Conservation (phyloP, 1,284 basidiomycete species). For the Microbotryum silenes-acaulis region DNA sequence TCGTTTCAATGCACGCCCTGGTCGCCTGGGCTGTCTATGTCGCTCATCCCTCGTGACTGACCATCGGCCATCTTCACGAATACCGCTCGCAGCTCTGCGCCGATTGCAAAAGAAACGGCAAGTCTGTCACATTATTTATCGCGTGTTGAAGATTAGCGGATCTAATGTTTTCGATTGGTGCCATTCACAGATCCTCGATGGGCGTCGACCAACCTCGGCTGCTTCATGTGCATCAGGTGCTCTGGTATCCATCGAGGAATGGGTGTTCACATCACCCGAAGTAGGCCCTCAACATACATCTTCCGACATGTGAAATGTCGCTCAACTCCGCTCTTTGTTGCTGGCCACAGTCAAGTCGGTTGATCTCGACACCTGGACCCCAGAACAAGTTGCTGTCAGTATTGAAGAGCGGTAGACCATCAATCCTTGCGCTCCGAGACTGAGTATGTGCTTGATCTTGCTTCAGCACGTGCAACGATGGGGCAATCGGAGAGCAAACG, state of each 20-base stretch:
- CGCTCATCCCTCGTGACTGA: not conserved
- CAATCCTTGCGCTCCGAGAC: constrained; percentile 2
- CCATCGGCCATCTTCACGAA: not conserved
- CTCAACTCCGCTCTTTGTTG: not conserved
- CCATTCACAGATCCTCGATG: constrained; percentile 73
- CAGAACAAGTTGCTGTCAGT: constrained; percentile 89
- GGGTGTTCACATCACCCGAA: constrained; percentile 93
- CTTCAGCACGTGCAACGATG: constrained; percentile 75
- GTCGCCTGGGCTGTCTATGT: not conserved
- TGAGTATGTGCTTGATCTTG: not conserved
- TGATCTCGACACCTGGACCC: constrained; percentile 95
- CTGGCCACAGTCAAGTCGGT: constrained; percentile 71
- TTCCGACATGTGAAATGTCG: constrained; percentile 25
- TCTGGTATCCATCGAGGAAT: constrained; percentile 97
- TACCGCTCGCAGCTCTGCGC: constrained; percentile 43
- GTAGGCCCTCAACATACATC: constrained; percentile 30
- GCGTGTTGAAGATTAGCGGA: constrained; percentile 5
- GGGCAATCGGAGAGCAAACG: constrained; percentile 85
- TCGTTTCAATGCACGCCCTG: constrained; percentile 47
- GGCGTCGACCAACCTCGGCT: constrained; percentile 95
- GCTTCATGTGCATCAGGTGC: constrained; percentile 72
- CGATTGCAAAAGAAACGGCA: constrained; percentile 88
- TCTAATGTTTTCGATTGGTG: not conserved
- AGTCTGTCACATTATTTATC: constrained; percentile 30
- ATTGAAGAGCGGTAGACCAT: constrained; percentile 8